Percentiles rank a stretch among this genome's conserved stretches.
Conservation (phyloP, 345 rosid species). For the Laguncularia racemosa region DNA sequence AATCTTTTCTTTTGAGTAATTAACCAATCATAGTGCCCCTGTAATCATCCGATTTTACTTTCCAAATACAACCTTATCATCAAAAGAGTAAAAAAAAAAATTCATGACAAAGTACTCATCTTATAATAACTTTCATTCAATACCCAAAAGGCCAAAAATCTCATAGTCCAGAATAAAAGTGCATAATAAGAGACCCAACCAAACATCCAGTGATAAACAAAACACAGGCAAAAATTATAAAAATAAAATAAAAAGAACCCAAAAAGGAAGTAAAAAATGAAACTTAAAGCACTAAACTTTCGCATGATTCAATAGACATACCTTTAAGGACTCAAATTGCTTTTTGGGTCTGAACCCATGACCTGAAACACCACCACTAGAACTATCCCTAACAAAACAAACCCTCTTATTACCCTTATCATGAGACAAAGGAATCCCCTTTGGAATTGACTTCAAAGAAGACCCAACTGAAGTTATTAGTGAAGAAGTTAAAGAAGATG, state of each 20-base stretch:
- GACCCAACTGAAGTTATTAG: constrained; percentile 27
- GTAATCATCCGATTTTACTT: no score
- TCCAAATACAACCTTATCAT: no score
- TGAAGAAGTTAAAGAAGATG: constrained; percentile 35
- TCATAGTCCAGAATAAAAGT: not conserved
- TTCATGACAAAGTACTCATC: no score
- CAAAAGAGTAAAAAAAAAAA: no score
- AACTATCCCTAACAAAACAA: constrained; percentile 23
- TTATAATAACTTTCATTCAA: no score
- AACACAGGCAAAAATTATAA: not conserved
- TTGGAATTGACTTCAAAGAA: constrained; percentile 29
- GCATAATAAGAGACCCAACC: not conserved
- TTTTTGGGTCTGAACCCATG: constrained; percentile 22
- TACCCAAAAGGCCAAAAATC: not conserved
- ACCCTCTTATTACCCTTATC: constrained; percentile 27
- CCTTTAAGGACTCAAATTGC: constrained; percentile 42
- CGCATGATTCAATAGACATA: not conserved
- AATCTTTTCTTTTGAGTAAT: no score
- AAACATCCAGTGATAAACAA: not conserved
- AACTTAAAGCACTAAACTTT: not conserved
- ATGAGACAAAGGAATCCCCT: constrained; percentile 16
- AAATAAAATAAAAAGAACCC: not conserved
- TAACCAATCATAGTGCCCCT: no score
- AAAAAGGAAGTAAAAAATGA: not conserved
- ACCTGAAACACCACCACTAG: constrained; percentile 17